Evolutionary conservation across 768 basidiomycete species (phyloP).

Genomic region (Mycena alexandri): DNA sequence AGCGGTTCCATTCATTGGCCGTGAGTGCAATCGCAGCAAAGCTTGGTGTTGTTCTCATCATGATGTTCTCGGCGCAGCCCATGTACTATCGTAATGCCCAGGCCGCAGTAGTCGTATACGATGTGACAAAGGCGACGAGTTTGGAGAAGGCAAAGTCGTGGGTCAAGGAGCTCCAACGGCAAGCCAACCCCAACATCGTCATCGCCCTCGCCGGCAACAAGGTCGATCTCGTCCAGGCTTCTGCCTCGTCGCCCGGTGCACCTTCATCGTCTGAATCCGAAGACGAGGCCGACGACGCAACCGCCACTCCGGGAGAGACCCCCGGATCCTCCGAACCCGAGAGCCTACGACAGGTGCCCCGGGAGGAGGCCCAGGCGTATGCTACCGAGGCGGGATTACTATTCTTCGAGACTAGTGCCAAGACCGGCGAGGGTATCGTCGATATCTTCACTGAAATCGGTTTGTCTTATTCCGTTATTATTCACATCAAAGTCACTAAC

Average conservation of each 20-base stretch:
- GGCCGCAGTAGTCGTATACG: conserved; percentile 98
- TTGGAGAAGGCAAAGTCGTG: conserved; percentile 99
- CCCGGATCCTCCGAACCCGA: conserved; percentile 72
- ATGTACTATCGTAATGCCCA: conserved; percentile 99
- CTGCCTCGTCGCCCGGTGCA: conserved; percentile 62
- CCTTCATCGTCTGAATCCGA: conserved; percentile 76
- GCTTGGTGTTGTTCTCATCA: conserved; percentile 22
- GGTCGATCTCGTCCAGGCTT: conserved; percentile 86
- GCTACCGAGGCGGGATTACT: conserved; percentile 94
- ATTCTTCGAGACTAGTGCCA: conserved; percentile 98
- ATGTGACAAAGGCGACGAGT: conserved; percentile 95
- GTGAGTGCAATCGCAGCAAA: conserved; percentile 59
- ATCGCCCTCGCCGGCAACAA: conserved; percentile 99
- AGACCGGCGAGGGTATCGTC: conserved; percentile 94
- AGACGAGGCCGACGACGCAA: conserved; percentile 94
- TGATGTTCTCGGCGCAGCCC: conserved; percentile 64
- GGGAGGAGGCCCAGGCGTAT: conserved; percentile 96
- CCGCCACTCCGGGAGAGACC: conserved; percentile 83
- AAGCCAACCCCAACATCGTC: conserved; percentile 99
- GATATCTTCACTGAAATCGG: conserved; percentile 99
- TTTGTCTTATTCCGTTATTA: conserved; percentile 50
- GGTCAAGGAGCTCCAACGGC: conserved; percentile 99
- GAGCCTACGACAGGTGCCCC: conserved; percentile 88
- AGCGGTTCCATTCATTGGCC: conserved; percentile 97
- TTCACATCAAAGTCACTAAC: conserved; percentile 8